Percentiles rank a stretch among this genome's conserved stretches.
Conservation (phyloP, 768 basidiomycete genomes). For the Lentinula aciculospora region DNA sequence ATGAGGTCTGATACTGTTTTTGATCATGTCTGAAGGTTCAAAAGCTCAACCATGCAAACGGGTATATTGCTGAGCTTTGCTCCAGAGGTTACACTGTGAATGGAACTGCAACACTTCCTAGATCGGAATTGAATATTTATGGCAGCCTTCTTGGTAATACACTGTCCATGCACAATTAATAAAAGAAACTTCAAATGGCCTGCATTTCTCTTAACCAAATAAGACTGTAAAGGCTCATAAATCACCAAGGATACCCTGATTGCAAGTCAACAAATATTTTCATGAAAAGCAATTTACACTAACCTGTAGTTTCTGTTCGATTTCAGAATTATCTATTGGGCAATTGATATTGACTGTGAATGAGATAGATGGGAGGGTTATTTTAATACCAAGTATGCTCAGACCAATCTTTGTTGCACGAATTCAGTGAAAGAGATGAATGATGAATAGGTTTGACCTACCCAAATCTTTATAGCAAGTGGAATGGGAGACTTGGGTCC, state of each 20-base stretch:
- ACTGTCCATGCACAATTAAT: constrained; percentile 10
- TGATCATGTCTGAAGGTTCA: no score
- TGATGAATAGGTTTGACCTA: not conserved
- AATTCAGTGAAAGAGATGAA: not conserved
- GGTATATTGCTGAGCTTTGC: constrained; percentile 18
- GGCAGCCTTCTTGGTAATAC: constrained; percentile 17
- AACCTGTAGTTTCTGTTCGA: not conserved
- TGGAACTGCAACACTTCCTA: constrained; percentile 17
- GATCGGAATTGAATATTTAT: constrained; percentile 14
- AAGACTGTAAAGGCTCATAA: not conserved
- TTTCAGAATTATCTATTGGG: not conserved
- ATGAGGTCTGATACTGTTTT: no score
- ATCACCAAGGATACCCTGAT: not conserved
- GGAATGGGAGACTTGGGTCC: not conserved
- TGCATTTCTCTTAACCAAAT: not conserved
- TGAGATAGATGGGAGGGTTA: not conserved
- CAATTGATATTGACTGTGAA: not conserved
- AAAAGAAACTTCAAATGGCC: not conserved
- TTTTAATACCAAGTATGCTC: not conserved
- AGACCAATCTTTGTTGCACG: not conserved
- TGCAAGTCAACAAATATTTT: not conserved
- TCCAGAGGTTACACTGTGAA: no score
- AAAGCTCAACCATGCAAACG: no score
- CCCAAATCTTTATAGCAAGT: not conserved
- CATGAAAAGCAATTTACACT: not conserved